phyloP scores from a whole-genome alignment of 2,329 filamentous ascomycete genomes.

The Fusarium nanum region DNA sequence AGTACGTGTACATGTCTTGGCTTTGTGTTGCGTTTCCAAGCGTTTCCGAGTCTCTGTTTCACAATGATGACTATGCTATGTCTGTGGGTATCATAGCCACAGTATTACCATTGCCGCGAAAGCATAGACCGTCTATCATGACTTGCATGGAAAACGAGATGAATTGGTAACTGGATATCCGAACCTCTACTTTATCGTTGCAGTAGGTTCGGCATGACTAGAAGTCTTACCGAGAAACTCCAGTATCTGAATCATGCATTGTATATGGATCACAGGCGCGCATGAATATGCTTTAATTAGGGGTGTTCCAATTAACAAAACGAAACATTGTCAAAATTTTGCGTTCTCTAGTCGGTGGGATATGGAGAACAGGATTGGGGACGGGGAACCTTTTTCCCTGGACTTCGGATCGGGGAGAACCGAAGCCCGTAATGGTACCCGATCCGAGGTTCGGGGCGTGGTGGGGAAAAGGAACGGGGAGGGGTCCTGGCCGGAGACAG shows the following conservation, averaged over 20 bases:
- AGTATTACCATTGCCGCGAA: not conserved
- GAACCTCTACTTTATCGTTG: not conserved
- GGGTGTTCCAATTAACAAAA: not conserved
- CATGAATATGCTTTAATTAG: not conserved
- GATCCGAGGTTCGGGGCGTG: constrained; percentile 33
- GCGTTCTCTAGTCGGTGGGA: not conserved
- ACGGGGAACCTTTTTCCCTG: not conserved
- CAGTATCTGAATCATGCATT: not conserved
- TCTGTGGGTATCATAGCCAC: not conserved
- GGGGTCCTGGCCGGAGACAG: not conserved
- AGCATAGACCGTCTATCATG: constrained; percentile 1
- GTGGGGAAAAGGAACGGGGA: not conserved
- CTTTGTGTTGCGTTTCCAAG: constrained; percentile 11
- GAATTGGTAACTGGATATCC: not conserved
- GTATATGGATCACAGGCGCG: not conserved
- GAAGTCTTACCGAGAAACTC: not conserved
- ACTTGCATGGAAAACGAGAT: constrained; percentile 17
- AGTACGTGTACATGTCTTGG: constrained; percentile 22
- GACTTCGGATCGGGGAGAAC: constrained; percentile 3
- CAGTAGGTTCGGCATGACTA: not conserved
- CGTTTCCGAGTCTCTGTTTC: constrained; percentile 32
- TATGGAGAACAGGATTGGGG: not conserved
- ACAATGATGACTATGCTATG: constrained; percentile 17
- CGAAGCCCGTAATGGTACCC: constrained; percentile 11
- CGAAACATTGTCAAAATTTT: not conserved